Evolutionary conservation across 768 basidiomycete genomes (phyloP), one percentile per base, ranked within the genome.

Genomic region (Pleurotus tuoliensis): DNA sequence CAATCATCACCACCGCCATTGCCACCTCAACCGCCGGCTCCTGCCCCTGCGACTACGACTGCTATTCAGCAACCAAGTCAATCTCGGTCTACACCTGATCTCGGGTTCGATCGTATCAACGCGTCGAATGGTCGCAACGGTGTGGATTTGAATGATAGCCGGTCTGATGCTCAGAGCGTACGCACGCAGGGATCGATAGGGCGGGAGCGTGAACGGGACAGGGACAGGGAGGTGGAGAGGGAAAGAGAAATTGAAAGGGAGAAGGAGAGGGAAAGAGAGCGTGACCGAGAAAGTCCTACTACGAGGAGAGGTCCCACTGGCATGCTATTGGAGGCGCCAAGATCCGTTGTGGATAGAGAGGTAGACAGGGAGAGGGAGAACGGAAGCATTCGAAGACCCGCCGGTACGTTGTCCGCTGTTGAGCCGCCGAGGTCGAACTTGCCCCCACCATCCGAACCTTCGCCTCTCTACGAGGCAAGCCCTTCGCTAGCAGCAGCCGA

Each of bases 401-500:
- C n/a, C 25, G 52, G 22, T 15, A 1, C 18, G 41, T 30, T 37
- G 43, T 56, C 54, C 45, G 22, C 51, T 27, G 15, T 34, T 34
- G 16, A 25, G 38, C 38, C 39, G 7, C 30, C 30, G 8, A 9
- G 30, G 30, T 50, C 34, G 22, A 52, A 27, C 9, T 20, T 40
- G 9, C 18, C 51, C 15, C 51, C 51, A 18, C 51, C 51, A 12
- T 52, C 51, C 22, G 51, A 52, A 7, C 51, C 51, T 8, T 52
- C 51, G 16, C 51, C 51, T 4, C 27, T 38, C 20, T 52, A 52
- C 20, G 27, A 52, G 22, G n/a, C 9, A n/a, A 16, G 13, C 13
- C 37, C 51, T 24, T 39, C 51, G 5, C 51, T 18, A 9, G 15
- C 16, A 40, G 51, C 34, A 15, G 15, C 22, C 27, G 94, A 94